Percentiles rank a stretch among this genome's conserved stretches.
Evolutionary conservation across 352 stramenopile genomes (phyloP).

Genomic region (Aphanomyces euteiches): DNA sequence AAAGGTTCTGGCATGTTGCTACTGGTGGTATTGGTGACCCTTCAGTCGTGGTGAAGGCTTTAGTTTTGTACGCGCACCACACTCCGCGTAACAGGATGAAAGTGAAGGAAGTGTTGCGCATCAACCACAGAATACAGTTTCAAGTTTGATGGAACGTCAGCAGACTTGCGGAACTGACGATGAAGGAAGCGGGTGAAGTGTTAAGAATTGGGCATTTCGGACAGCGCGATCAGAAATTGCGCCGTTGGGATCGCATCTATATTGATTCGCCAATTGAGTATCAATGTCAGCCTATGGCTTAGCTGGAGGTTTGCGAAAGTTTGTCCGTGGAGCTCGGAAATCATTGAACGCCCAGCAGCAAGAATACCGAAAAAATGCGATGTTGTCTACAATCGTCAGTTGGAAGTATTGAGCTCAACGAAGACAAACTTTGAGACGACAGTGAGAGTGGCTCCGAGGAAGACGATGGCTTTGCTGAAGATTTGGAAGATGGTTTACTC

Average conservation of each 20-base stretch:
- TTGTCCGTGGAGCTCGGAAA: slow-evolving; percentile 71
- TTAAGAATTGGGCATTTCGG: slow-evolving; percentile 68
- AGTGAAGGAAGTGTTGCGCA: too few relatives aligned
- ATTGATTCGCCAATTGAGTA: slow-evolving; percentile 75
- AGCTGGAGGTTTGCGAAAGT: slow-evolving; percentile 72
- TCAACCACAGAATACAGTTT: slow-evolving; percentile 74
- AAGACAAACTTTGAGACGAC: too few relatives aligned
- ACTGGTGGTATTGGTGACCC: too few relatives aligned
- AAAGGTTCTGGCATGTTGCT: too few relatives aligned
- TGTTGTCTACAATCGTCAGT: slow-evolving; percentile 78
- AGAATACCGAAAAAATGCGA: slow-evolving; percentile 82
- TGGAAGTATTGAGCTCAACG: slow-evolving; percentile 65
- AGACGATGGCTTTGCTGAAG: too few relatives aligned
- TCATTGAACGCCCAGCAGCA: slow-evolving; percentile 80
- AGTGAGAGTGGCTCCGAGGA: too few relatives aligned
- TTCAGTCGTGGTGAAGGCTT: too few relatives aligned
- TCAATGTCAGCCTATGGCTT: slow-evolving; percentile 60
- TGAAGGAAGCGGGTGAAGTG: slow-evolving; percentile 80
- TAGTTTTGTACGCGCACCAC: too few relatives aligned
- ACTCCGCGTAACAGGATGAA: too few relatives aligned
- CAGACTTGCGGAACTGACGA: slow-evolving; percentile 80
- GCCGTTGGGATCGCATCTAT: slow-evolving; percentile 78
- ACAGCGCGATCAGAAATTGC: slow-evolving; percentile 77
- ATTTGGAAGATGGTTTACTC: too few relatives aligned
- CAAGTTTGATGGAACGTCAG: slow-evolving; percentile 72